phyloP scores from a whole-genome alignment of 2,329 filamentous ascomycete species.

The Sclerotinia sclerotiorum region DNA sequence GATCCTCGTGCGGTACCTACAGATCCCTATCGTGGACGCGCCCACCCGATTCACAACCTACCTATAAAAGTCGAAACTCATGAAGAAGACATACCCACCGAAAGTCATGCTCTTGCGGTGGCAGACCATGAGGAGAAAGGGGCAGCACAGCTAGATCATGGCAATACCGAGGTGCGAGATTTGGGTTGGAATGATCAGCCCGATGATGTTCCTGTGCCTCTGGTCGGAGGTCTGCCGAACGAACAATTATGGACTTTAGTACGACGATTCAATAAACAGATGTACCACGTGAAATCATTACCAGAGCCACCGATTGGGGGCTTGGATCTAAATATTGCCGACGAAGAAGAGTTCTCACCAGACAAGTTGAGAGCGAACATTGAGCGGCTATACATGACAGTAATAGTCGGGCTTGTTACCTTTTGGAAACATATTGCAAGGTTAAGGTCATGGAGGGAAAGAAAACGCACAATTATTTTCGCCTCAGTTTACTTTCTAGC shows the following conservation, averaged over 20 bases:
- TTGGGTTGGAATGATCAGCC: constrained; percentile 57
- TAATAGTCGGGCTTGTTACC: constrained; percentile 65
- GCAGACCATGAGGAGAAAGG: constrained; percentile 45
- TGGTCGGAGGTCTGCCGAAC: constrained; percentile 61
- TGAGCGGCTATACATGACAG: constrained; percentile 79
- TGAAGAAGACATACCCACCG: constrained; percentile 40
- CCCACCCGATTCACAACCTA: constrained; percentile 25
- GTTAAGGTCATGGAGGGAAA: constrained; percentile 77
- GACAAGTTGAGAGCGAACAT: constrained; percentile 78
- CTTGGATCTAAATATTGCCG: constrained; percentile 76
- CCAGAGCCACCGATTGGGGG: constrained; percentile 57
- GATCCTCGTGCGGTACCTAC: constrained; percentile 14
- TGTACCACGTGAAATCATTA: constrained; percentile 68
- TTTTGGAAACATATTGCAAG: constrained; percentile 73
- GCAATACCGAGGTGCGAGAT: constrained; percentile 51
- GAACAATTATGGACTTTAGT: constrained; percentile 65
- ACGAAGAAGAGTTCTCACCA: constrained; percentile 81
- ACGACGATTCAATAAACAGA: constrained; percentile 64
- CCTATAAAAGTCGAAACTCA: constrained; percentile 33
- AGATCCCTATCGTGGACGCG: constrained; percentile 17
- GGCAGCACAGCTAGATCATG: constrained; percentile 44
- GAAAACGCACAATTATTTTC: constrained; percentile 65
- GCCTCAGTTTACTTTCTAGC: constrained; percentile 56
- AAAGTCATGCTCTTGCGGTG: constrained; percentile 46
- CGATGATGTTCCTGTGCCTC: constrained; percentile 52